phyloP scores from a whole-genome alignment of 73 alveolate genomes.

The Paramecium caudatum region DNA sequence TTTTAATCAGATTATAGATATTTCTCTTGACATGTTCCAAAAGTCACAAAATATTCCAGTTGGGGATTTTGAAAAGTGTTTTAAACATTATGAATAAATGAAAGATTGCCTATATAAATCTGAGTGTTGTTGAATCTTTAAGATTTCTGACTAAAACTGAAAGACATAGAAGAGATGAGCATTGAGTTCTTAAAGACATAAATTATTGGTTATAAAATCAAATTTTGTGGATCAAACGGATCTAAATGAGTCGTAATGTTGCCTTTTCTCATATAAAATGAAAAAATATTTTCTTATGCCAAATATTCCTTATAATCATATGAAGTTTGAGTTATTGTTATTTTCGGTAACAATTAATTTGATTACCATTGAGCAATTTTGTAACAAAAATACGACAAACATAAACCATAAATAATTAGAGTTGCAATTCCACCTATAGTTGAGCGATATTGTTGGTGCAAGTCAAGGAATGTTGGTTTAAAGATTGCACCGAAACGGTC shows the following conservation, averaged over 20 bases:
- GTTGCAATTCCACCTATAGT: slow-evolving; percentile 48
- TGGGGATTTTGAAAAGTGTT: background rate
- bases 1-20: background rate
- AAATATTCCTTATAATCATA: background rate
- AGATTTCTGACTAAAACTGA: background rate
- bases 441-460: background rate
- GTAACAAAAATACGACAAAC: slow-evolving; percentile 28
- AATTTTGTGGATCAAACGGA: slow-evolving; percentile 34
- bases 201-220: slow-evolving; percentile 1
- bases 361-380: slow-evolving; percentile 33
- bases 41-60: slow-evolving; percentile 1
- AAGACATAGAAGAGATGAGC: background rate
- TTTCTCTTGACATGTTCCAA: background rate
- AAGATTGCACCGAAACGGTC: slow-evolving; percentile 41
- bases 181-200: background rate
- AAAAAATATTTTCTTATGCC: background rate
- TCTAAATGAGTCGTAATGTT: background rate
- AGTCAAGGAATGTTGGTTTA: slow-evolving; percentile 10
- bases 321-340: background rate
- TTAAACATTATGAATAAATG: background rate
- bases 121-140: background rate
- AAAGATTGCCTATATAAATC: background rate
- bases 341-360: slow-evolving; percentile 18
- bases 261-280: slow-evolving; percentile 18
- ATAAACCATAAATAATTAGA: slow-evolving; percentile 1